Percentiles rank a stretch among this genome's conserved stretches.
Conservation (phyloP, 768 basidiomycete genomes). For the Amanita fuliginea region DNA sequence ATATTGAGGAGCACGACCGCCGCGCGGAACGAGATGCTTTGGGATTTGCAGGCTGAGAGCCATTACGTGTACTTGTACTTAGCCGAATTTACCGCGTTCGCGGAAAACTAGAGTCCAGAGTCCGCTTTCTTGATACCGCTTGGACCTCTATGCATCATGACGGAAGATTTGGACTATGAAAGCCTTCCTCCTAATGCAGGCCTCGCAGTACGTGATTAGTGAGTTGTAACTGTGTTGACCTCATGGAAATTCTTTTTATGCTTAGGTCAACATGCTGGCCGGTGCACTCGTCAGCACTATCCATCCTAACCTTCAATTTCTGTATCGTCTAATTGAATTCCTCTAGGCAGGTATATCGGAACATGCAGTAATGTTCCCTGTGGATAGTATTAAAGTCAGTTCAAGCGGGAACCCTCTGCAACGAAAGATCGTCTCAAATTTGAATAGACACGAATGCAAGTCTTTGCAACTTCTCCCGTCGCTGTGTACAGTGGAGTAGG, state of each 20-base stretch:
- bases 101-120: background rate
- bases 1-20: conserved; percentile 70
- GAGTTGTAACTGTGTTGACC: background rate
- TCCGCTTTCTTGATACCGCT: background rate
- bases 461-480: conserved; percentile 76
- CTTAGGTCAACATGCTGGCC: conserved; percentile 91
- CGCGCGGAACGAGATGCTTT: conserved; percentile 34
- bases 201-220: conserved; percentile 45
- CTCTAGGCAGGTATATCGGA: conserved; percentile 93
- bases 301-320: conserved; percentile 5
- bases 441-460: conserved; percentile 95
- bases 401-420: background rate
- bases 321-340: conserved; percentile 6
- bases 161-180: conserved; percentile 39
- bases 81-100: background rate
- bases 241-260: conserved; percentile 9
- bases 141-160: conserved; percentile 14
- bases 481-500: conserved; percentile 85
- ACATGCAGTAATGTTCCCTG: conserved; percentile 97
- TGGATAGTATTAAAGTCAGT: conserved; percentile 95
- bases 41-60: background rate
- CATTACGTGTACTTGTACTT: background rate
- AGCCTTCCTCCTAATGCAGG: conserved; percentile 63
- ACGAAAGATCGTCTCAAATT: background rate
- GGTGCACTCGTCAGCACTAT: conserved; percentile 74